Evolutionary conservation across 495 filamentous ascomycete genomes (phyloP).

Genomic region (Aspergillus saccharolyticus): DNA sequence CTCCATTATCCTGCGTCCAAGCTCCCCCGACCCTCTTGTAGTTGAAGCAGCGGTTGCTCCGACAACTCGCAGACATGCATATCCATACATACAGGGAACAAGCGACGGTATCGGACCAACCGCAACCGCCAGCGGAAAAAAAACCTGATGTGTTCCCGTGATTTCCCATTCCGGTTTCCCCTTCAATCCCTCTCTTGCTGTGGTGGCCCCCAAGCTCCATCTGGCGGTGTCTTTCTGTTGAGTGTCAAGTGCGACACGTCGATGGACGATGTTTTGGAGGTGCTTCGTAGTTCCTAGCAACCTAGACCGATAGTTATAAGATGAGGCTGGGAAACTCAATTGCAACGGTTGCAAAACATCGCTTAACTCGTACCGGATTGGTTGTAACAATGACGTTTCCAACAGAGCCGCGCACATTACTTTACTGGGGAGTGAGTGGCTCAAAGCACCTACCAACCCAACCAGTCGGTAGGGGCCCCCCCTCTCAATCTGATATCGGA

Average conservation of each 20-base stretch:
- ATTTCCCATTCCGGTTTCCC: slow-evolving; percentile 7
- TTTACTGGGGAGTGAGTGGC: not conserved
- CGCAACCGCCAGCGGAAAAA: slow-evolving; percentile 22
- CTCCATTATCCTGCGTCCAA: too few species aligned
- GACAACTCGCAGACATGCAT: not conserved
- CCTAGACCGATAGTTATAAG: not conserved
- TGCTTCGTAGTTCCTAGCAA: not conserved
- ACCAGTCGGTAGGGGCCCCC: not conserved
- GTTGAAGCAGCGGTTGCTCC: not conserved
- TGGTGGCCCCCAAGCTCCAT: not conserved
- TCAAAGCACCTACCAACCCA: not conserved
- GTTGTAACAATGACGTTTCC: not conserved
- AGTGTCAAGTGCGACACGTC: not conserved
- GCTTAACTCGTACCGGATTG: not conserved
- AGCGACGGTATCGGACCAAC: slow-evolving; percentile 18
- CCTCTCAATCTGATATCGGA: not conserved
- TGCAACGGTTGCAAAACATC: not conserved
- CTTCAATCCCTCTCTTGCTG: not conserved
- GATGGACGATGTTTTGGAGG: not conserved
- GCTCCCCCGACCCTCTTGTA: too few species aligned
- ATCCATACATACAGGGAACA: not conserved
- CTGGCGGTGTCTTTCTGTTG: not conserved
- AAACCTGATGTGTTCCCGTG: slow-evolving; percentile 36
- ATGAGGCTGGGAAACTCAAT: not conserved
- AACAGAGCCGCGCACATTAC: not conserved